Base-by-base conservation (phyloP, 148 eudicot genomes). In the Fallopia convolvulus region DNA sequence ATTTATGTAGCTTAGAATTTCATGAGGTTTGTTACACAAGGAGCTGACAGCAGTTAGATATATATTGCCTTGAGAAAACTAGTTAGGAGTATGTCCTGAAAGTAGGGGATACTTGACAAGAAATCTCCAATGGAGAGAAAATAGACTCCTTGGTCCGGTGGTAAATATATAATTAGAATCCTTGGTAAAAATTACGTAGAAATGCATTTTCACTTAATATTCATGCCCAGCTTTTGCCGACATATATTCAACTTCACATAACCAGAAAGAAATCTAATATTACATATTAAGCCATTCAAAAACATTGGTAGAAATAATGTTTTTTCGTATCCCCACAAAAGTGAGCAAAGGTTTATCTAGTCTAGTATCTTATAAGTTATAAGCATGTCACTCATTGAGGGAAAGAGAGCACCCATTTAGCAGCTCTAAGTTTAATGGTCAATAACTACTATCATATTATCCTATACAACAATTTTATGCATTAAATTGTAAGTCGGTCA, bases 1-100 rank as follows among this genome's bases (percentile, higher is more conserved):
- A 4, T 65, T 65, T 14, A 68, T 68, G 72, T 68, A 33, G 44
- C 72, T 32, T 39, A 68, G 20, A 68, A 68, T 68, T 68, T 68
- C 44, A 68, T 68, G 20, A 36, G 1, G 15, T 68, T 68, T 5
- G 39, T 68, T 36, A 36, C 6, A 68, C 33, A 66, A 15, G 15
- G 46, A 68, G 9, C 3, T 15, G 20, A 14, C 21, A 36, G 15
- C 14, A 36, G n/a, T 68, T 68, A 32, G 2, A 36, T 10, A 61
- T 26, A 23, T 26, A 61, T 61, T 30, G 3, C 15, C 36, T 23
- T 61, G 13, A 26, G 68, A 26, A 36, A 61, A 56, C 30, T 11
- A n/a, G 3, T 56, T 56, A 20, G 10, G 3, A 56, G 63, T 56
- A 56, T n/a, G 1, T 53, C 21, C 60, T 53, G 21, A 53, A 17